These are phyloP conservation scores for Auricularia heimuer DNA, from an alignment of 768 basidiomycete species.

Conservation along the genomic window DNA sequence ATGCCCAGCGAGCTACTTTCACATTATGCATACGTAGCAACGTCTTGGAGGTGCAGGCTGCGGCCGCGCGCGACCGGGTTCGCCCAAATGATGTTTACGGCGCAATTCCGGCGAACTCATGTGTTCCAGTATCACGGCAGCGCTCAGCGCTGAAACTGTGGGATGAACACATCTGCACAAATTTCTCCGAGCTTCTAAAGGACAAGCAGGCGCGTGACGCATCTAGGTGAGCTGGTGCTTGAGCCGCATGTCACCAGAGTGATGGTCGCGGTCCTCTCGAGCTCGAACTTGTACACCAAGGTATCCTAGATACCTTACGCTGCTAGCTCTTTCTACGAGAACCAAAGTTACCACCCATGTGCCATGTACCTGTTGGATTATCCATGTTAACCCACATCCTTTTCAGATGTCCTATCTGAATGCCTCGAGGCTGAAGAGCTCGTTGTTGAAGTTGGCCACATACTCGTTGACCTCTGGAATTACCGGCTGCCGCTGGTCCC, in stretches of 20 bases:
- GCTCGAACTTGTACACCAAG: no score
- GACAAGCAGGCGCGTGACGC: constrained; percentile 70
- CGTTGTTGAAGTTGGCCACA: constrained; percentile 52
- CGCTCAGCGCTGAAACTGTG: constrained; percentile 77
- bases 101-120: neutral
- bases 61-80: neutral
- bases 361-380: constrained; percentile 34
- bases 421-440: constrained; percentile 64
- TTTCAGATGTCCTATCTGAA: constrained; percentile 60
- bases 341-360: no score
- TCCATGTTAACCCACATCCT: constrained; percentile 2
- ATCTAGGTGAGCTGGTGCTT: constrained; percentile 46
- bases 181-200: constrained; percentile 76
- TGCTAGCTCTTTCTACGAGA: no score
- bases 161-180: constrained; percentile 75
- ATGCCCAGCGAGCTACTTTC: neutral
- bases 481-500: constrained; percentile 88
- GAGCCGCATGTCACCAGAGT: no score
- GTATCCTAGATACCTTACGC: no score
- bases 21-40: neutral
- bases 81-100: neutral
- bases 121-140: constrained; percentile 51
- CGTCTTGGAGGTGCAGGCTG: neutral
- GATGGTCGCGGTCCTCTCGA: no score
- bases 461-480: constrained; percentile 81